Conservation (phyloP, 495 filamentous ascomycete species). For the Podospora tetraspora region DNA sequence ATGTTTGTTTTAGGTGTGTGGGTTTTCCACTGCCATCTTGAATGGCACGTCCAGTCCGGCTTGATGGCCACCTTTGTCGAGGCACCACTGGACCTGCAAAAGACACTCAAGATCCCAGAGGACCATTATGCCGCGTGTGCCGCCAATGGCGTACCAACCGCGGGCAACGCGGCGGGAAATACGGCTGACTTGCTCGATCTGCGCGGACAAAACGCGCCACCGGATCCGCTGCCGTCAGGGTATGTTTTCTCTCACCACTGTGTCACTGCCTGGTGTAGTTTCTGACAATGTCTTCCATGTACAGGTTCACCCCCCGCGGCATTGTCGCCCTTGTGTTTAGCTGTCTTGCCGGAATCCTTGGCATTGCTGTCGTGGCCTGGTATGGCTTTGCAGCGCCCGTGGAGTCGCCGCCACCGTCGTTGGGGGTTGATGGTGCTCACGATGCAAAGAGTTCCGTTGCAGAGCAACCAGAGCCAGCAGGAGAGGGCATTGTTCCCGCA, state of each 20-base stretch:
- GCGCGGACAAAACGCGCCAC: constrained; percentile 52
- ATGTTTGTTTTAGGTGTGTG: constrained; percentile 27
- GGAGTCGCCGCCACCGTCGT: not conserved
- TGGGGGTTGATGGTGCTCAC: not conserved
- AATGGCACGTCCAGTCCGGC: constrained; percentile 48
- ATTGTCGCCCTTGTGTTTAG: constrained; percentile 72
- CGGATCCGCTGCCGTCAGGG: constrained; percentile 57
- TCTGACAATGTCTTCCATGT: not conserved
- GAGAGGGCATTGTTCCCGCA: not conserved
- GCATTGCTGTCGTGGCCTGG: constrained; percentile 61
- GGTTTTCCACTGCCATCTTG: constrained; percentile 53
- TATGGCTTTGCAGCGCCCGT: constrained; percentile 49
- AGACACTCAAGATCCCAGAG: constrained; percentile 54
- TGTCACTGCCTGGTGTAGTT: not conserved
- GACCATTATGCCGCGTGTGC: constrained; percentile 60
- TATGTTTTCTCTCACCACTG: constrained; percentile 24
- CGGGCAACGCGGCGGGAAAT: constrained; percentile 76
- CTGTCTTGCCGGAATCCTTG: constrained; percentile 63
- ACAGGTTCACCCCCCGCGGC: constrained; percentile 61
- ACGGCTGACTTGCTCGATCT: constrained; percentile 59
- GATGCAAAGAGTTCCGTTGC: not conserved
- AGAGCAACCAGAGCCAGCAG: not conserved
- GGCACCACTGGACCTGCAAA: constrained; percentile 46
- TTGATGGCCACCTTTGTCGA: constrained; percentile 59
- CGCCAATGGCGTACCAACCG: constrained; percentile 40